Base-by-base conservation (phyloP, 352 stramenopile species). In the Phytophthora meadii region DNA sequence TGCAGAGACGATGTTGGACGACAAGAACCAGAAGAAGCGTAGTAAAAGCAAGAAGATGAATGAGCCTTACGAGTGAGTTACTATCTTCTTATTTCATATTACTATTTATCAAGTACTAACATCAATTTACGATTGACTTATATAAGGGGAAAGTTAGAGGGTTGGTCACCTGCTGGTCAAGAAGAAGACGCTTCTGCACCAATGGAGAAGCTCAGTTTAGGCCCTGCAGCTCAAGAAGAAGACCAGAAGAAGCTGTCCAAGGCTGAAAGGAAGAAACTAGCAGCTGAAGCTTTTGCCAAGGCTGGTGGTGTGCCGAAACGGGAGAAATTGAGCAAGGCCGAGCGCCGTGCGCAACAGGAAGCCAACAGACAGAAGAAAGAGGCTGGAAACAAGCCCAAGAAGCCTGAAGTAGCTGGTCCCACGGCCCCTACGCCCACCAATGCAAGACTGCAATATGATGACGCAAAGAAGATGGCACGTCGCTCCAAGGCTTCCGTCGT, bases 261-360 rank as follows among this genome's bases (percentile, higher is more conserved):
- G 54, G 82, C 78, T 0, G 82, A 91, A 59, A 78, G 80, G 65
- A 91, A 91, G 76, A 87, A 88, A 50, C 65, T 88, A 70, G 83
- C 84, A 25, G 81, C 81, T 15, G 84, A 89, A 48, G 80, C 76
- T 24, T 92, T 92, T 50, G 76, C 84, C 8, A 85, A 82, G 44
- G 48, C 68, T 12, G 76, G 76, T 8, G 73, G 57, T 9, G 61
- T 70, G 7, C 62, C 79, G 15, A 90, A 89, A 68, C 71, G 81
- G 14, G 84, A 89, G 50, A 98, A 98, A 73, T 67, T 98, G 27
- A 90, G 65, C 56, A 99, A 99, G 67, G 90, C 93, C 22, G 93
- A 99, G 74, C 88, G 96, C 47, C 85, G 94, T 7, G 93, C 87
- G 1, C 72, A 97, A 41, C 96, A 98, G 66, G 94, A 98, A 66